phyloP scores from a whole-genome alignment of 2,329 filamentous ascomycete species.

The Botryotinia calthae region DNA sequence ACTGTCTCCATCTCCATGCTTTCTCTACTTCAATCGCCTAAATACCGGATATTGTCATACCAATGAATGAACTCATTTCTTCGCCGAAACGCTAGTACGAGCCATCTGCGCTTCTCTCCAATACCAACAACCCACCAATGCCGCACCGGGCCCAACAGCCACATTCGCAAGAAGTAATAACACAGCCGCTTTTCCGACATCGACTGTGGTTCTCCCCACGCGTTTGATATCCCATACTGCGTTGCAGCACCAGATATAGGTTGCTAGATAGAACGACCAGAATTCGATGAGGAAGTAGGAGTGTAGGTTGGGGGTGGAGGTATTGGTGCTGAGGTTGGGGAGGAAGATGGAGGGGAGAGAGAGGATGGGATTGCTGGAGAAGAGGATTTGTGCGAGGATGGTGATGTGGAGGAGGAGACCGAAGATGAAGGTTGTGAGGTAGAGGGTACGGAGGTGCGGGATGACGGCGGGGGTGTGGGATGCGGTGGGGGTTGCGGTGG shows the following conservation, averaged over 20 bases:
- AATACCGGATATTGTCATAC: not conserved
- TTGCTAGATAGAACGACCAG: conserved; percentile 1
- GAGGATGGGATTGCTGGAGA: not conserved
- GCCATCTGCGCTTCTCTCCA: conserved; percentile 15
- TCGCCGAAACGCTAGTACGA: not conserved
- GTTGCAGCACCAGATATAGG: not conserved
- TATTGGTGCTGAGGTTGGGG: not conserved
- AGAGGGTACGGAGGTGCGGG: not conserved
- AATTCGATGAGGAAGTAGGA: not conserved
- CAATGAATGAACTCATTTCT: not conserved
- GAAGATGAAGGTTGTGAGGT: not conserved
- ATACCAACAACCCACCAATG: conserved; percentile 15
- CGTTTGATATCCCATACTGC: conserved; percentile 11
- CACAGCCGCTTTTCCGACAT: conserved; percentile 5
- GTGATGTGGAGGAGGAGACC: not conserved
- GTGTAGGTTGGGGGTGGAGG: not conserved
- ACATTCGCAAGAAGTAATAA: not conserved
- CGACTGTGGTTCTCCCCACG: not conserved
- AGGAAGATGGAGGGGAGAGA: not conserved
- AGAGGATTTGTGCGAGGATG: not conserved
- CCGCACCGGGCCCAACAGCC: conserved; percentile 4
- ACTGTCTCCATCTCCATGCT: not conserved
- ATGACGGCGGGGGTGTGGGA: conserved; percentile 2
- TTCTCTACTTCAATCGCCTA: not conserved
- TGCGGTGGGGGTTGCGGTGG: not conserved